phyloP scores from a whole-genome alignment of 805 yeast species.

The Ogataea chonburiensis region DNA sequence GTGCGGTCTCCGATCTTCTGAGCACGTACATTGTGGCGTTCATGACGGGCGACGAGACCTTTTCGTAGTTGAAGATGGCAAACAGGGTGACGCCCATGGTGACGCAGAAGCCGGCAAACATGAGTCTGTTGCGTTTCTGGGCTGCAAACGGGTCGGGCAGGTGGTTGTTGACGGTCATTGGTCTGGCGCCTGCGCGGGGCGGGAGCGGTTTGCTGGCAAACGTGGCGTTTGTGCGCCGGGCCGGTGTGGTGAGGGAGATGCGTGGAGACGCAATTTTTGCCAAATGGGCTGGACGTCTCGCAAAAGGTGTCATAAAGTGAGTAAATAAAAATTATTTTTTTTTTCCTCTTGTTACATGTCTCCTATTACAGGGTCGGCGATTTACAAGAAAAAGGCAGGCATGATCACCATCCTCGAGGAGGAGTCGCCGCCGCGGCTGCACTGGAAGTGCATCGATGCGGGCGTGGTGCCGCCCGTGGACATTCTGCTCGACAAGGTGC shows the following conservation, averaged over 20 bases:
- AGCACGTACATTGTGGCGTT: conserved; percentile 82
- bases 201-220: too few species aligned
- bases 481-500: conserved; percentile 42
- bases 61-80: conserved; percentile 89
- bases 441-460: conserved; percentile 59
- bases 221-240: too few species aligned
- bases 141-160: conserved; percentile 77
- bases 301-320: conserved; percentile 7
- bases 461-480: conserved; percentile 41
- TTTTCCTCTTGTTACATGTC: conserved; percentile 10
- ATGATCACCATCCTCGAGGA: conserved; percentile 57
- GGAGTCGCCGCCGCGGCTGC: conserved; percentile 50
- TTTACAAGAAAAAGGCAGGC: conserved; percentile 54
- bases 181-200: conserved; percentile 29
- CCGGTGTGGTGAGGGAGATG: too few species aligned
- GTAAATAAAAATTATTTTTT: conserved; percentile 2
- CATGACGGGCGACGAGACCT: conserved; percentile 84
- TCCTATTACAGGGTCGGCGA: conserved; percentile 47
- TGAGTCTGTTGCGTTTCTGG: conserved; percentile 47
- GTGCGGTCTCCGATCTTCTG: conserved; percentile 69
- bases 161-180: conserved; percentile 70
- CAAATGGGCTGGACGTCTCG: not conserved
- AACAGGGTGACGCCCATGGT: conserved; percentile 55
- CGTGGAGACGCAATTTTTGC: not conserved
- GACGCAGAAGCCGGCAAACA: conserved; percentile 54